A percentile compares a stretch with the other conserved stretches of the same genome.
Conservation (phyloP, 2,329 filamentous ascomycete species). For the Dryadomyces quercus-mongolicae region DNA sequence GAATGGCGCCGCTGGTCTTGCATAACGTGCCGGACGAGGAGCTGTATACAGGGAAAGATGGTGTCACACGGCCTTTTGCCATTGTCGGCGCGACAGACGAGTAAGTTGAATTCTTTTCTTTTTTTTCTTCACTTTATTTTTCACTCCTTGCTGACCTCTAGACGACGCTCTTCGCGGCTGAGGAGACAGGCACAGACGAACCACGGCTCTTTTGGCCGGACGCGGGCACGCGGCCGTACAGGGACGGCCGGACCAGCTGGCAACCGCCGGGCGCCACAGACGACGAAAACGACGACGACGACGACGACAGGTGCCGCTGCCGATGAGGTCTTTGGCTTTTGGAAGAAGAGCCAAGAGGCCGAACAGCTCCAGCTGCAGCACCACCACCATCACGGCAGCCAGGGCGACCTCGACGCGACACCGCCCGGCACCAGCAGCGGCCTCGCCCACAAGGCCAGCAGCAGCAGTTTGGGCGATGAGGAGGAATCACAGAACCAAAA, state of each 20-base stretch:
- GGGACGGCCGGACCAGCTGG: slow-evolving; percentile 8
- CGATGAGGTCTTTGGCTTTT: slow-evolving; percentile 49
- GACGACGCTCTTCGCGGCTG: slow-evolving; percentile 38
- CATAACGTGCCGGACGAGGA: slow-evolving; percentile 60
- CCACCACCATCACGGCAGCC: background rate
- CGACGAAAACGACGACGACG: slow-evolving; percentile 38
- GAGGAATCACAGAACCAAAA: slow-evolving; percentile 3
- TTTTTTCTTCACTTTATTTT: background rate
- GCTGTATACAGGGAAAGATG: slow-evolving; percentile 53
- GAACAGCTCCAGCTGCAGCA: slow-evolving; percentile 4
- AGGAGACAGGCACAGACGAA: slow-evolving; percentile 33
- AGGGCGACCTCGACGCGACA: slow-evolving; percentile 20
- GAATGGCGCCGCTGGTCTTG: slow-evolving; percentile 52
- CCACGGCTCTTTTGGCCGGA: slow-evolving; percentile 53
- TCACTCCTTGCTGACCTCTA: slow-evolving; percentile 14
- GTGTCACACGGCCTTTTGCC: slow-evolving; percentile 51
- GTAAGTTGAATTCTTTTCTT: slow-evolving; percentile 3
- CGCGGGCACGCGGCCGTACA: slow-evolving; percentile 42
- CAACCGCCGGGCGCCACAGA: slow-evolving; percentile 3
- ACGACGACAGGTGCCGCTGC: slow-evolving; percentile 45
- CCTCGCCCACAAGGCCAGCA: slow-evolving; percentile 11
- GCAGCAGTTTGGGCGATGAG: slow-evolving; percentile 5
- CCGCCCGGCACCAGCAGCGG: slow-evolving; percentile 10
- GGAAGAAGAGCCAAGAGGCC: slow-evolving; percentile 34
- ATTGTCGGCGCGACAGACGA: slow-evolving; percentile 30